Percentiles rank a stretch among this genome's conserved stretches.
Conservation (phyloP, 306 rosid genomes). For the Vachellia collinsii region DNA sequence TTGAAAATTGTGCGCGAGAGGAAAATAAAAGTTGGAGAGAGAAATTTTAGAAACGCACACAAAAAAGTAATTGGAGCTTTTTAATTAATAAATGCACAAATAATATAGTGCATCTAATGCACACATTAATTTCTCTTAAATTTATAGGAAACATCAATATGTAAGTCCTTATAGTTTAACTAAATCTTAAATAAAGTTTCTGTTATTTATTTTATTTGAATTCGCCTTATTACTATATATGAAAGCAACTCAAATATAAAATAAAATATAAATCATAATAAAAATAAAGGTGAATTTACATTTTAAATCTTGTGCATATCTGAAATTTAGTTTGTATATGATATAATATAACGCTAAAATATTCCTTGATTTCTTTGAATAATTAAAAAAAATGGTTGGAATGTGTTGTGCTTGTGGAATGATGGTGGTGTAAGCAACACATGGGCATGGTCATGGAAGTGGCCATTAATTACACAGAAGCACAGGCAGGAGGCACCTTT, state of each 20-base stretch:
- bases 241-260: background rate
- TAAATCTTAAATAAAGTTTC: no score
- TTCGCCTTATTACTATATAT: background rate
- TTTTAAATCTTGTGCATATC: background rate
- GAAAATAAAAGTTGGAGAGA: no score
- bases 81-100: no score
- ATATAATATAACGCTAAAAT: no score
- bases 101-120: no score
- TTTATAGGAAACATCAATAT: no score
- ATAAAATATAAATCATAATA: background rate
- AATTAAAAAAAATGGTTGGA: background rate
- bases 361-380: background rate
- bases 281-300: background rate
- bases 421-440: constrained; percentile 10
- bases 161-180: no score
- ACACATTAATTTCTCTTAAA: no score
- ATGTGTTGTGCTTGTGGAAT: background rate
- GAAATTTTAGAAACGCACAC: no score
- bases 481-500: constrained; percentile 8
- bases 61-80: no score
- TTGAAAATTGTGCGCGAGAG: no score
- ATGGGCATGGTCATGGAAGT: background rate
- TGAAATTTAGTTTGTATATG: no score
- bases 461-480: background rate
- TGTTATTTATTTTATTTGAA: background rate